Percentiles rank a stretch among this genome's conserved stretches.
phyloP scores from a whole-genome alignment of 2,329 filamentous ascomycete genomes.

The Penicillium sp. region DNA sequence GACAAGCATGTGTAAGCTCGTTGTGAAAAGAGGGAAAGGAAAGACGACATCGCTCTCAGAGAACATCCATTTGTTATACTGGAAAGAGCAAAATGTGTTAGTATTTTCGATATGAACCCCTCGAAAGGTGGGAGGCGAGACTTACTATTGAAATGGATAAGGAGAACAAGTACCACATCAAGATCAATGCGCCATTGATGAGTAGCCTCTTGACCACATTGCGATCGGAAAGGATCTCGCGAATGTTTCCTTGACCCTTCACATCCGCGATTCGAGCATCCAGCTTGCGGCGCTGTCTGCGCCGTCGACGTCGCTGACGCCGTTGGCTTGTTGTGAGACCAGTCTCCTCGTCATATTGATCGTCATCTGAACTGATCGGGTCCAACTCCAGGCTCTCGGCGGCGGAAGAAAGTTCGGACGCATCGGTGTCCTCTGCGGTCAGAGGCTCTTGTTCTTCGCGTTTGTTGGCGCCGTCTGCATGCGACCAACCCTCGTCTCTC shows the following conservation, averaged over 20 bases:
- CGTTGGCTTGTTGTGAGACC: constrained; percentile 76
- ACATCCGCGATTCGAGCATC: constrained; percentile 68
- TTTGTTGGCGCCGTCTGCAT: constrained; percentile 26
- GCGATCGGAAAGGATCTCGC: constrained; percentile 66
- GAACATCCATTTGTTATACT: constrained; percentile 99
- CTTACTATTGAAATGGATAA: constrained; percentile 87
- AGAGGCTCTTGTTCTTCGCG: constrained; percentile 39
- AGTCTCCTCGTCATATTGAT: constrained; percentile 85
- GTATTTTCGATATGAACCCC: background rate
- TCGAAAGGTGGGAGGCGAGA: constrained; percentile 15
- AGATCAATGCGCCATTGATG: constrained; percentile 79
- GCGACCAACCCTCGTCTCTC: constrained; percentile 33
- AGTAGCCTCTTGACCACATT: constrained; percentile 68
- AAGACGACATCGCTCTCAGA: constrained; percentile 82
- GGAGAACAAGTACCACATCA: constrained; percentile 88
- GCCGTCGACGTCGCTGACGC: constrained; percentile 64
- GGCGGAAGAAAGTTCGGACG: constrained; percentile 44
- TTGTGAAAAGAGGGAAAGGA: constrained; percentile 92
- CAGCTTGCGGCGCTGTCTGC: constrained; percentile 66
- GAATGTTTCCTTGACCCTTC: constrained; percentile 66
- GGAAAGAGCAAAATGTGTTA: constrained; percentile 10
- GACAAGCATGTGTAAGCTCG: constrained; percentile 91
- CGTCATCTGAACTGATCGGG: constrained; percentile 67
- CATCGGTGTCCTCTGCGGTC: constrained; percentile 36
- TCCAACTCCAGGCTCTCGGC: constrained; percentile 57